These are phyloP conservation scores for Teunomyces tritomae DNA, from an alignment of 805 yeast genomes.

Conservation along the genomic window DNA sequence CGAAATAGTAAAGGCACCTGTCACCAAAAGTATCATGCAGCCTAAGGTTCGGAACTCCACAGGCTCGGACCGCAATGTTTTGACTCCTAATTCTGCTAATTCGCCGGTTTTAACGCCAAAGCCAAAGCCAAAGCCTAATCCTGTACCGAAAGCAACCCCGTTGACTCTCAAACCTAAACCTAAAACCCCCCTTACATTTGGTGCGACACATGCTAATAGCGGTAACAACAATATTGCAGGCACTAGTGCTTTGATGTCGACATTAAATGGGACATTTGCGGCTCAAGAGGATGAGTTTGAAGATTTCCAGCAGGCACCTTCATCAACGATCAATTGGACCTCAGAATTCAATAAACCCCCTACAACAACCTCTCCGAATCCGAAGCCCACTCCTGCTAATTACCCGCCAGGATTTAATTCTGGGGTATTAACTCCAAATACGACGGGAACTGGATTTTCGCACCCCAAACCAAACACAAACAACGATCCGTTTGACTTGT, in stretches of 20 bases:
- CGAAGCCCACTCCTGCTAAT: constrained; percentile 7
- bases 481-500: constrained; percentile 14
- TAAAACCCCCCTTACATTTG: constrained; percentile 17
- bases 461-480: neutral
- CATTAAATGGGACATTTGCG: constrained; percentile 23
- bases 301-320: constrained; percentile 22
- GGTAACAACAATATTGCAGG: constrained; percentile 3
- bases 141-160: constrained; percentile 4
- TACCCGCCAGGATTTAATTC: constrained; percentile 36
- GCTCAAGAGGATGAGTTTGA: constrained; percentile 27
- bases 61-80: neutral
- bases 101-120: constrained; percentile 2
- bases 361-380: neutral
- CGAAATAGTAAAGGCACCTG: constrained; percentile 21
- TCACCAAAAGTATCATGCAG: constrained; percentile 18
- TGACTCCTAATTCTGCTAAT: neutral
- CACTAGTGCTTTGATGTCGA: constrained; percentile 18
- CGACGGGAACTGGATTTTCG: constrained; percentile 7
- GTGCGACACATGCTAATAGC: constrained; percentile 18
- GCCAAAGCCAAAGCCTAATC: neutral
- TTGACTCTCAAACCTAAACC: constrained; percentile 10
- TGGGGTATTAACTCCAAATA: constrained; percentile 25
- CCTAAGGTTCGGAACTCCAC: constrained; percentile 9
- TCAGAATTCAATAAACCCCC: constrained; percentile 8
- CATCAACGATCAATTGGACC: constrained; percentile 15